Conservation (phyloP, 805 yeast species). For the Yarrowia phangngaensis region DNA sequence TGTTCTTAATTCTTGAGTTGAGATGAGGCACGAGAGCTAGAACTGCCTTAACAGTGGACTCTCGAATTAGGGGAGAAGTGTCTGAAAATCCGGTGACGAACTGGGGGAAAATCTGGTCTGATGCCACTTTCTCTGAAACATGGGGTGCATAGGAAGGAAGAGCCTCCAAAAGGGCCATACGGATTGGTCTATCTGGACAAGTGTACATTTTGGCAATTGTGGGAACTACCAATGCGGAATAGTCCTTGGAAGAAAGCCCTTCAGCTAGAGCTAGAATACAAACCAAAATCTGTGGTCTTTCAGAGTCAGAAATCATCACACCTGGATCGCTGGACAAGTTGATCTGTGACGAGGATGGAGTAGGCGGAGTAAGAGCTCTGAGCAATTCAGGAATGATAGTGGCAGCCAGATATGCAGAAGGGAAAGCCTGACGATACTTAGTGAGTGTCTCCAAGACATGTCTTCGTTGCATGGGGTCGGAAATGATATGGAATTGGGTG, state of each 20-base stretch:
- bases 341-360: constrained; percentile 14
- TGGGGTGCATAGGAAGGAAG: constrained; percentile 53
- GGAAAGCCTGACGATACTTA: constrained; percentile 35
- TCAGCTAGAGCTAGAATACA: constrained; percentile 23
- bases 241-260: constrained; percentile 38
- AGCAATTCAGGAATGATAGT: constrained; percentile 69
- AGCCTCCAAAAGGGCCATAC: constrained; percentile 65
- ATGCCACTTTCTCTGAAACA: constrained; percentile 58
- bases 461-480: constrained; percentile 14
- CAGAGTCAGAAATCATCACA: constrained; percentile 27
- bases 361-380: constrained; percentile 36
- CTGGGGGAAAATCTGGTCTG: constrained; percentile 62
- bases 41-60: constrained; percentile 69
- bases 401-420: constrained; percentile 55
- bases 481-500: constrained; percentile 11
- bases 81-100: constrained; percentile 82
- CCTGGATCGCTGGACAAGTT: constrained; percentile 21
- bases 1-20: constrained; percentile 75
- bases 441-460: constrained; percentile 12
- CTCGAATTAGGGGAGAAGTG: constrained; percentile 73
- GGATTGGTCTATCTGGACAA: constrained; percentile 68
- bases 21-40: constrained; percentile 57
- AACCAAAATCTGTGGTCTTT: constrained; percentile 32
- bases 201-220: constrained; percentile 59
- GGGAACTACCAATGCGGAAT: constrained; percentile 51